These are phyloP conservation scores for Volutella citrinella DNA, from an alignment of 2,329 filamentous ascomycete genomes.

Conservation along the genomic window DNA sequence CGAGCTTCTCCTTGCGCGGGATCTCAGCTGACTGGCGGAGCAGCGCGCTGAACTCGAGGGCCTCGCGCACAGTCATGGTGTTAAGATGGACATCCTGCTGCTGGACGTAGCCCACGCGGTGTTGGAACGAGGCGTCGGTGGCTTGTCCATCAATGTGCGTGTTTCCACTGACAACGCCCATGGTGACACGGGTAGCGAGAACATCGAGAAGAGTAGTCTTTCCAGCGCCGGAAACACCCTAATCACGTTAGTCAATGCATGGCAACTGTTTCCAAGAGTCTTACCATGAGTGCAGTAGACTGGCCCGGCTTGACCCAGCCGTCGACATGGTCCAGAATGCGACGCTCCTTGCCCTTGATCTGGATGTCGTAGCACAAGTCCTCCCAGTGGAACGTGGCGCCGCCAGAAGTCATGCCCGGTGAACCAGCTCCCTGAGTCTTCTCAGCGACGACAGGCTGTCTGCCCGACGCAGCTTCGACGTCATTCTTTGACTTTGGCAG, in stretches of 20 bases:
- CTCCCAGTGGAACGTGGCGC: constrained; percentile 64
- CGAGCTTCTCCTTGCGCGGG: constrained; percentile 29
- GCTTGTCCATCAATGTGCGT: constrained; percentile 66
- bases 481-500: constrained; percentile 56
- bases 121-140: constrained; percentile 61
- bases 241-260: not conserved
- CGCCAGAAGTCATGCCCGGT: constrained; percentile 6
- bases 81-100: constrained; percentile 69
- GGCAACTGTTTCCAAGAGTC: not conserved
- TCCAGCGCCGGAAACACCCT: constrained; percentile 68
- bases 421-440: constrained; percentile 9
- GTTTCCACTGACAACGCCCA: constrained; percentile 69
- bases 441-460: constrained; percentile 13
- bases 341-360: constrained; percentile 63
- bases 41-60: constrained; percentile 58
- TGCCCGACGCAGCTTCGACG: constrained; percentile 26
- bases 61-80: constrained; percentile 59
- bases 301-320: constrained; percentile 77
- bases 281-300: constrained; percentile 68
- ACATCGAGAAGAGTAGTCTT: constrained; percentile 75
- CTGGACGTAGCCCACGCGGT: constrained; percentile 69
- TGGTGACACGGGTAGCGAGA: constrained; percentile 68
- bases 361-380: constrained; percentile 61
- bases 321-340: constrained; percentile 68
- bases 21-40: constrained; percentile 63